Base-by-base conservation (phyloP, 768 basidiomycete genomes). In the Naganishia vishniacii region DNA sequence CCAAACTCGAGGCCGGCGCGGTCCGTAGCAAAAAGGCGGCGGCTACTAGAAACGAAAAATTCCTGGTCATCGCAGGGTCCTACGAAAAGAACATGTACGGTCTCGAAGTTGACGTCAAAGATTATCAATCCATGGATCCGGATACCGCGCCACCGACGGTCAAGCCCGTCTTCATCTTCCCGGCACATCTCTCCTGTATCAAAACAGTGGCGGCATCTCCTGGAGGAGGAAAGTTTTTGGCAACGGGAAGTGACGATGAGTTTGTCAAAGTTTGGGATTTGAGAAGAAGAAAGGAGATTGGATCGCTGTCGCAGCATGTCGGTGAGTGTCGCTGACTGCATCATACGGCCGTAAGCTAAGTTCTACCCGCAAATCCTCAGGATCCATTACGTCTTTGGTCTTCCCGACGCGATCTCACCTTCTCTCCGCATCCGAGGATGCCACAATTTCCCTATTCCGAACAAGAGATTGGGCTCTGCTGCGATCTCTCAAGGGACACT, bases 51-150 rank as follows among this genome's bases (percentile, higher is more conserved):
- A 56, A 56, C 23, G 53, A 56, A 41, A 56, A 56, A 26, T 97
- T 95, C 82, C 87, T 89, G 77, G 78, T 98, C 67, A 81, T 97
- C 26, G 89, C 87, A 0, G 95, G 95, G 0, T 90, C 93, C 18
- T 99, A 98, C 77, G 95, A 99, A 80, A 95, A 93, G 72, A 81
- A 98, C 16, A 82, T 99, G 18, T 98, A 95, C 70, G 93, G 93
- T 13, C 80, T 95, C 18, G 83, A 90, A 64, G 28, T 67, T 11
- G 41, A 64, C 9, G 49, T 60, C 23, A 60, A 28, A 47, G 31
- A 58, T 16, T 42, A 41, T 12, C 23, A 42, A 25, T 18, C 23
- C 23, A 13, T 20, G 44, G 63, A 29, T 41, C 45, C 63, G 60
- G 72, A 68, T 58, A 66, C 79, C 20, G 68, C 73, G 47, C 48